Evolutionary conservation across 2,329 filamentous ascomycete genomes (phyloP).

Genomic region (Alternaria hordeiaustralica): DNA sequence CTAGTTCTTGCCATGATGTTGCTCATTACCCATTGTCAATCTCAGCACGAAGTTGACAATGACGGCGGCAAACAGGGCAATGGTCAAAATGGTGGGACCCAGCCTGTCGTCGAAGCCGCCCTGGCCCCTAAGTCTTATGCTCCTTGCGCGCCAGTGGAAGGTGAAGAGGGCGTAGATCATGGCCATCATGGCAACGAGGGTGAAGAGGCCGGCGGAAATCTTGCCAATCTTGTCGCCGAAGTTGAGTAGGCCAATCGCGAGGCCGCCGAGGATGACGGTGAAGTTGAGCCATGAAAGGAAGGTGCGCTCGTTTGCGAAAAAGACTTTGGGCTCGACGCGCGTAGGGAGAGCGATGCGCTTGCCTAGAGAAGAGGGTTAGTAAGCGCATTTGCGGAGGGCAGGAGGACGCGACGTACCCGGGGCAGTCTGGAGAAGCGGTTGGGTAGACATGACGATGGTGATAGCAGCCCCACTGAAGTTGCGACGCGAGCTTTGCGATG

Average conservation of each 20-base stretch:
- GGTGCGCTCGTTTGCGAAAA: constrained; percentile 99
- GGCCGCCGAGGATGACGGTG: constrained; percentile 94
- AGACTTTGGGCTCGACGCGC: constrained; percentile 98
- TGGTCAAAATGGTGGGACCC: constrained; percentile 86
- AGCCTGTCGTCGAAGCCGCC: constrained; percentile 96
- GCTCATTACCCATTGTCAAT: constrained; percentile 33
- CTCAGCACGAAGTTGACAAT: constrained; percentile 90
- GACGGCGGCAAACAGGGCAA: constrained; percentile 87
- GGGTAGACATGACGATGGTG: constrained; percentile 78
- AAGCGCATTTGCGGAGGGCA: background rate
- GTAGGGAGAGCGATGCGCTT: constrained; percentile 98
- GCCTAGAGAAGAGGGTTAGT: constrained; percentile 62
- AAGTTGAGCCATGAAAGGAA: constrained; percentile 99
- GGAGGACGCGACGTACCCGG: constrained; percentile 67
- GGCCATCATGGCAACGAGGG: constrained; percentile 88
- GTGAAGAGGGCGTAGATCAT: constrained; percentile 96
- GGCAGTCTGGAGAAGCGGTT: constrained; percentile 92
- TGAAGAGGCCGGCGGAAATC: constrained; percentile 93
- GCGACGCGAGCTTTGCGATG: constrained; percentile 15
- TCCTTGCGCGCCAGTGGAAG: constrained; percentile 96
- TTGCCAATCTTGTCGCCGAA: constrained; percentile 95
- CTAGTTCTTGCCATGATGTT: constrained; percentile 12
- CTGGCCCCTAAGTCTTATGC: constrained; percentile 88
- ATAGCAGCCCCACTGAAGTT: constrained; percentile 18
- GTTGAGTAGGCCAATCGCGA: constrained; percentile 96